phyloP scores from a whole-genome alignment of 768 basidiomycete genomes.

The Rhodotorula diobovata region DNA sequence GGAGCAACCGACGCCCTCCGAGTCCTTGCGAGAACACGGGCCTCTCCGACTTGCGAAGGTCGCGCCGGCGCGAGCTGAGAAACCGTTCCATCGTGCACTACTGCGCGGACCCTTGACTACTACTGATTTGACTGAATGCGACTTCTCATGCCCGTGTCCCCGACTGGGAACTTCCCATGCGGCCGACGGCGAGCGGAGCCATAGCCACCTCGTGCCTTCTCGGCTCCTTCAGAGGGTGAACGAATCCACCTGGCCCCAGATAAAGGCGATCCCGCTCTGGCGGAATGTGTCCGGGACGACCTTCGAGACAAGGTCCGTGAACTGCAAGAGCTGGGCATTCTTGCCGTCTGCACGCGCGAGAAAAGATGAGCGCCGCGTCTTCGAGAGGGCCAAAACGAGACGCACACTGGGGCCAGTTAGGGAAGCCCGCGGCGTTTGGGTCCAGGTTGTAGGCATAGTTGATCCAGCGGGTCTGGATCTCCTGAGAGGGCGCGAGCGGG shows the following conservation, averaged over 20 bases:
- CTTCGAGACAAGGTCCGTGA: constrained; percentile 8
- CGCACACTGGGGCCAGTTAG: constrained; percentile 14
- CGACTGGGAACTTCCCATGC: too few species aligned
- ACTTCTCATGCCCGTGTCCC: too few species aligned
- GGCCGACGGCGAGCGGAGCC: too few species aligned
- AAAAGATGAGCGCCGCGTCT: too few species aligned
- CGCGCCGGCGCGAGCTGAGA: background rate
- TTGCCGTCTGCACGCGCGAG: background rate
- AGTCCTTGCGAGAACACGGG: too few species aligned
- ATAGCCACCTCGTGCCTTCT: too few species aligned
- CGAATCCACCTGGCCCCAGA: background rate
- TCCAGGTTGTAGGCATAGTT: constrained; percentile 5
- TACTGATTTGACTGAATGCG: too few species aligned
- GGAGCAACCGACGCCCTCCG: too few species aligned
- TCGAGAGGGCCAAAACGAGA: background rate
- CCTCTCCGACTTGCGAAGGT: too few species aligned
- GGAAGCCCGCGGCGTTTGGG: constrained; percentile 13
- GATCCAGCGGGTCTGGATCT: constrained; percentile 23
- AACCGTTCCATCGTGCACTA: too few species aligned
- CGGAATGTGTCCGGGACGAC: constrained; percentile 11
- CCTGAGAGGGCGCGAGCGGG: constrained; percentile 1
- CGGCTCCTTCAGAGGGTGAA: background rate
- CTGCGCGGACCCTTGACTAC: too few species aligned
- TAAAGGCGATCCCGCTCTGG: constrained; percentile 8
- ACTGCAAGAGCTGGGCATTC: constrained; percentile 15